These are phyloP conservation scores for Podila minutissima DNA, from an alignment of 192 early-diverging fungal species.

Conservation along the genomic window DNA sequence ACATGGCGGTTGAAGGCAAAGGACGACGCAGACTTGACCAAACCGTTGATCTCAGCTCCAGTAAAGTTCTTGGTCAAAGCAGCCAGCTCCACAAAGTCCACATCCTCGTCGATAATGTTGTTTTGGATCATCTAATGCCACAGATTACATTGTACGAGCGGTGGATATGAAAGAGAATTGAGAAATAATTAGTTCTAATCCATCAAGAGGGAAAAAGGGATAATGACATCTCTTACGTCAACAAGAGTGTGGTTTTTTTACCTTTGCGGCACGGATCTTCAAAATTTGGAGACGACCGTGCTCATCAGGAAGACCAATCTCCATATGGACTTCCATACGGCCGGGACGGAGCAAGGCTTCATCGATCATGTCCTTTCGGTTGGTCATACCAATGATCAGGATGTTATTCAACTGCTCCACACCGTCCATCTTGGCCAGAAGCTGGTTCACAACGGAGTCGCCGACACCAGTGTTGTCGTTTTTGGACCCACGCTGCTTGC, in stretches of 20 bases:
- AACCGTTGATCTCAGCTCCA: constrained; percentile 95
- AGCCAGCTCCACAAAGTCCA: constrained; percentile 86
- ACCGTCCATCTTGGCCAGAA: constrained; percentile 99
- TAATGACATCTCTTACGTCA: not conserved
- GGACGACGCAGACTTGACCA: constrained; percentile 92
- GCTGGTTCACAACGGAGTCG: constrained; percentile 97
- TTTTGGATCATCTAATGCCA: constrained; percentile 77
- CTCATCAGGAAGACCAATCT: constrained; percentile 95
- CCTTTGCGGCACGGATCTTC: constrained; percentile 92
- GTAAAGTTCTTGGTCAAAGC: constrained; percentile 94
- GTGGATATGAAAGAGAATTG: not conserved
- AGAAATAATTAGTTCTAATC: not conserved
- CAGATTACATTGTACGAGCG: not conserved
- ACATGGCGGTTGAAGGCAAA: constrained; percentile 98
- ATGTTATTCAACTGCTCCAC: constrained; percentile 99
- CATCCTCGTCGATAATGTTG: constrained; percentile 82
- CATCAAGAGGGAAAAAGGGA: too few species aligned
- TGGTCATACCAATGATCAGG: constrained; percentile 98
- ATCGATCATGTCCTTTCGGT: constrained; percentile 97
- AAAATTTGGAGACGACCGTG: constrained; percentile 92
- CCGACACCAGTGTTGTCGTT: constrained; percentile 95
- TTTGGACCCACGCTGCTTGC: constrained; percentile 94
- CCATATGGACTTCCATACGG: constrained; percentile 97
- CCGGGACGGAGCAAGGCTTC: constrained; percentile 96
- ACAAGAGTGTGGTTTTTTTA: constrained; percentile 31